These are phyloP conservation scores for Cutaneotrichosporon cyanovorans DNA, from an alignment of 1,284 basidiomycete species.

Conservation along the genomic window DNA sequence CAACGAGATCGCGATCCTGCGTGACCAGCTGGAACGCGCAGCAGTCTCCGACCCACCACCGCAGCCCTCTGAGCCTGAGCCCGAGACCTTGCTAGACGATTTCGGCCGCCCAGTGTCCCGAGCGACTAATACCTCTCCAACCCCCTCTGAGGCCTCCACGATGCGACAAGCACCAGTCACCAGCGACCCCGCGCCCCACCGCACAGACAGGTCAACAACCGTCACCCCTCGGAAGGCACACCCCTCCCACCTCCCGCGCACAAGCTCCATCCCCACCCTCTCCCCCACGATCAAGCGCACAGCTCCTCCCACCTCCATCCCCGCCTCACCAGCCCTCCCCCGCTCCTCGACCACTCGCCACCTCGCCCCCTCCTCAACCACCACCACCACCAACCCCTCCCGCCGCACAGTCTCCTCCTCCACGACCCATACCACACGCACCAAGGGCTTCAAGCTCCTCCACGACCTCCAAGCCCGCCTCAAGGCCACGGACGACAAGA, in stretches of 20 bases:
- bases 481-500: conserved; percentile 37
- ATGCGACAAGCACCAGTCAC: not conserved
- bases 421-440: conserved; percentile 25
- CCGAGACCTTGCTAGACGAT: conserved; percentile 6
- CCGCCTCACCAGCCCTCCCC: conserved; percentile 19
- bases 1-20: conserved; percentile 73
- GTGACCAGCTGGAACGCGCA: conserved; percentile 53
- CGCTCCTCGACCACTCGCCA: conserved; percentile 37
- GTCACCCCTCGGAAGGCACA: conserved; percentile 4
- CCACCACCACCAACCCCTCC: conserved; percentile 13
- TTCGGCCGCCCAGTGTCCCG: conserved; percentile 1
- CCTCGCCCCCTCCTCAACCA: conserved; percentile 17
- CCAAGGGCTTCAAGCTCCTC: conserved; percentile 32
- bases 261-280: conserved; percentile 1
- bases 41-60: not conserved
- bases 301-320: conserved; percentile 14
- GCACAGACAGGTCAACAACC: conserved; percentile 4
- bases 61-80: conserved; percentile 34
- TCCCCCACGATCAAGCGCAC: conserved; percentile 4
- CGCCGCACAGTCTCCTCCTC: not conserved
- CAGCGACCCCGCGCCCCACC: not conserved
- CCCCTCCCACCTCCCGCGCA: conserved; percentile 1
- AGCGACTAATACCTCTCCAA: conserved; percentile 3
- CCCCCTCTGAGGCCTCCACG: conserved; percentile 3
- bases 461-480: conserved; percentile 37